Evolutionary conservation across 345 rosid genomes (phyloP).

Genomic region (Eucalyptus globulus): DNA sequence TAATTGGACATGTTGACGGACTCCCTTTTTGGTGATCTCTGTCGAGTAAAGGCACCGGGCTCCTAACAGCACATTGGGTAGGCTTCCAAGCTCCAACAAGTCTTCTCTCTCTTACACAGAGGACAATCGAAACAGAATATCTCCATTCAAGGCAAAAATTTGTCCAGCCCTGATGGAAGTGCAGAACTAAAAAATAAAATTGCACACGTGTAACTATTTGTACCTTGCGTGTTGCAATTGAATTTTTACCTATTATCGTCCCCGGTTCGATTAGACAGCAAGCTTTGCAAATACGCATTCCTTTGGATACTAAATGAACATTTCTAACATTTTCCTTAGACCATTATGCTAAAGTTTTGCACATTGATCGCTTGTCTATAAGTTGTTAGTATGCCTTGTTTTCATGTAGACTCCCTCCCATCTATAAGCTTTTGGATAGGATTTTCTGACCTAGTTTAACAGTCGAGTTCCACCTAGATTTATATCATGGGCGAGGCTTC

Average conservation of each 20-base stretch:
- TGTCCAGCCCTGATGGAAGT: neutral
- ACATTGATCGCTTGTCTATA: neutral
- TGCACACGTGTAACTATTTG: neutral
- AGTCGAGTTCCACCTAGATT: neutral
- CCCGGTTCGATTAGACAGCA: neutral
- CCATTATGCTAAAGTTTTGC: neutral
- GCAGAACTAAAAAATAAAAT: neutral
- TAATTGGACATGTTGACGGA: fast-evolving
- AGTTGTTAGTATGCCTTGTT: neutral
- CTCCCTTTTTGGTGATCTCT: too few species aligned
- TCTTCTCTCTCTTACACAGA: too few species aligned
- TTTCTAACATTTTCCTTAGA: neutral
- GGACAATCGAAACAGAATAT: neutral
- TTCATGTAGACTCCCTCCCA: neutral
- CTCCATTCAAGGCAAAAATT: neutral
- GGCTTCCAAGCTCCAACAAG: too few species aligned
- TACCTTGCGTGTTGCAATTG: neutral
- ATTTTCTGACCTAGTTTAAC: too few species aligned
- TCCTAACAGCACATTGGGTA: too few species aligned
- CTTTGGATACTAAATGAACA: neutral
- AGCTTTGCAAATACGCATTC: neutral
- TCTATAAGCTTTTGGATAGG: neutral
- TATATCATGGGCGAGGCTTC: neutral
- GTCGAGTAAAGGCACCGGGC: too few species aligned
- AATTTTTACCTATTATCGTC: neutral